Evolutionary conservation across 768 basidiomycete genomes (phyloP).

Genomic region (Termitomyces sp.): DNA sequence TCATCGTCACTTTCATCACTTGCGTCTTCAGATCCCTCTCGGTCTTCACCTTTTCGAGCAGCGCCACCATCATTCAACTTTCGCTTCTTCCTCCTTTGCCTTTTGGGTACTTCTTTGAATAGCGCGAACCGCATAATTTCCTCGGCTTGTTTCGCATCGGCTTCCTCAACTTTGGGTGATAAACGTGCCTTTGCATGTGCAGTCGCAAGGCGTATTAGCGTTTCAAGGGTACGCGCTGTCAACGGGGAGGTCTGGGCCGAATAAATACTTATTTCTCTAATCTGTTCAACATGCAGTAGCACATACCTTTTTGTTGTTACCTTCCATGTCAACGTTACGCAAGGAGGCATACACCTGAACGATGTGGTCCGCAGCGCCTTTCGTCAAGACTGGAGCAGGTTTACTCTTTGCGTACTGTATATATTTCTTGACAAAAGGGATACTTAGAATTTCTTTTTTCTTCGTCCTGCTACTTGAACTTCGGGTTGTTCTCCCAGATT

Average conservation of each 20-base stretch:
- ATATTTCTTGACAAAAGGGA: conserved; percentile 96
- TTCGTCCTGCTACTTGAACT: conserved; percentile 57
- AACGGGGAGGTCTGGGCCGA: conserved; percentile 83
- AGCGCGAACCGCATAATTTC: conserved; percentile 95
- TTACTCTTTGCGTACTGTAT: conserved; percentile 96
- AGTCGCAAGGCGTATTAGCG: conserved; percentile 95
- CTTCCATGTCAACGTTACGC: conserved; percentile 89
- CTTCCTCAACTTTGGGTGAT: conserved; percentile 77
- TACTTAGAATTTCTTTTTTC: conserved; percentile 84
- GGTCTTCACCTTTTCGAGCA: conserved; percentile 43
- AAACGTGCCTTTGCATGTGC: conserved; percentile 97
- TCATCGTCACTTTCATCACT: conserved; percentile 52
- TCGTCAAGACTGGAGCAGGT: conserved; percentile 80
- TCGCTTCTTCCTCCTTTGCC: conserved; percentile 78
- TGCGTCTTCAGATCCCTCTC: conserved; percentile 53
- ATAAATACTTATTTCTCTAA: conserved; percentile 13
- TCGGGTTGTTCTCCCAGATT: conserved; percentile 52
- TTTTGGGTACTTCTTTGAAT: conserved; percentile 94
- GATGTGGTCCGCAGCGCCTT: conserved; percentile 93
- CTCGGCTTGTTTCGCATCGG: conserved; percentile 88
- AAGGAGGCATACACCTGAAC: conserved; percentile 89
- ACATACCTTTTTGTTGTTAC: conserved; percentile 79
- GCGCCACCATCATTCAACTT: conserved; percentile 74
- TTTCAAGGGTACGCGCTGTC: conserved; percentile 98
- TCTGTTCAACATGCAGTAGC: conserved; percentile 6